Evolutionary conservation across 2,329 filamentous ascomycete genomes (phyloP), one percentile per base, ranked within the genome.

Genomic region (Monosporascus sp.): DNA sequence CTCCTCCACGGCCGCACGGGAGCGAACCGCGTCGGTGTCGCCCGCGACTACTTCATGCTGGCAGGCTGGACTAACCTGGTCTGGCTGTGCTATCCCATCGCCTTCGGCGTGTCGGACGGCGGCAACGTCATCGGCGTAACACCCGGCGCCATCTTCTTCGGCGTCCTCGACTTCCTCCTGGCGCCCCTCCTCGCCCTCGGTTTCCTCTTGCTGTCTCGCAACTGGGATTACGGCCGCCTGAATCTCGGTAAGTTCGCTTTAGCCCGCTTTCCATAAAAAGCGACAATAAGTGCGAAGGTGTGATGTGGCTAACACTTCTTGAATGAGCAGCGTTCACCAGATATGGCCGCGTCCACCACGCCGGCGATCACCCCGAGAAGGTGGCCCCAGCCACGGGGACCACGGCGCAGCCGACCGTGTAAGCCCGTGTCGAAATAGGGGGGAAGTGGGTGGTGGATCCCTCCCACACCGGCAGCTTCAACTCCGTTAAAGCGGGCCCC

Each of bases 11-110:
- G 74, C 54, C 64, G 64, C 7, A 62, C 65, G 38, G 65, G 69
- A 1, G 75, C 77, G 14, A 60, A 58, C 39, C 73, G 73, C 45
- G 62, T 79, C 48, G 74, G 72, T 15, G 65, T 77, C 54, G 58
- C 61, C 43, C 61, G 73, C 45, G 73, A 82, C 68, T 75, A 81
- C 66, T 61, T 65, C 24, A 39, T 73, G 1, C 71, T 81, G 1
- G 61, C 76, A 1, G 73, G 70, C 58, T 80, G 75, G 71, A 56
- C 72, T 58, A 80, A 80, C 66, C 63, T 79, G 5, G 64, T 80
- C 38, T 81, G 78, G 78, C 67, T 81, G 41, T 65, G 79, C 24
- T 83, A 82, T 65, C 77, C 79, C 7, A 73, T 83, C 48, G 78
- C 77, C 24, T 83, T 72, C 61, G 79, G 76, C 35, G 61, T 82